Percentiles rank a stretch among this genome's conserved stretches.
Conservation (phyloP, 2,329 filamentous ascomycete genomes). For the Pseudocercospora pini-densiflorae region DNA sequence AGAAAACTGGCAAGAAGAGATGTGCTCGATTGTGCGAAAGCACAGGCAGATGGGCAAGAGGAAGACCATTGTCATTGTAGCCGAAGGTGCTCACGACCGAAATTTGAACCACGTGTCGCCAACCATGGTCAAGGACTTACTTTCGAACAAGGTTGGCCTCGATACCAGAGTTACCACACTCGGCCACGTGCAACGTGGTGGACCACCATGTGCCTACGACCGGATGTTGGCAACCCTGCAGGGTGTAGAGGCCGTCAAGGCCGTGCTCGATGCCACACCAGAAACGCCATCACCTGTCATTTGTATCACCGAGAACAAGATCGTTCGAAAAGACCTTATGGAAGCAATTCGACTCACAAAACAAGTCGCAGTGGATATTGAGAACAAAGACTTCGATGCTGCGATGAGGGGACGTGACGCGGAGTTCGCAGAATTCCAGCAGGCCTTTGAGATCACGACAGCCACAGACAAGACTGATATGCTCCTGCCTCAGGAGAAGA, state of each 20-base stretch:
- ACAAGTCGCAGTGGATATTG: constrained; percentile 79
- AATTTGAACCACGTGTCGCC: constrained; percentile 83
- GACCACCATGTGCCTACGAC: constrained; percentile 90
- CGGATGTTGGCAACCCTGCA: constrained; percentile 91
- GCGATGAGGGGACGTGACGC: constrained; percentile 90
- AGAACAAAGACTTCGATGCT: constrained; percentile 80
- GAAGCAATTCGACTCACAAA: constrained; percentile 87
- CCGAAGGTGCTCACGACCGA: constrained; percentile 88
- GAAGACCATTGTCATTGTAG: constrained; percentile 97
- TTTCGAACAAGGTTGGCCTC: constrained; percentile 78
- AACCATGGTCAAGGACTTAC: constrained; percentile 80
- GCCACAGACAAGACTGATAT: constrained; percentile 74
- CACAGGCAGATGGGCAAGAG: constrained; percentile 89
- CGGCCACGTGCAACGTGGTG: constrained; percentile 96
- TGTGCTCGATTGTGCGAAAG: constrained; percentile 77
- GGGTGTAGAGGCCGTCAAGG: constrained; percentile 91
- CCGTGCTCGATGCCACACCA: constrained; percentile 85
- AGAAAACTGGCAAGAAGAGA: constrained; percentile 86
- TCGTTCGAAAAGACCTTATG: constrained; percentile 85
- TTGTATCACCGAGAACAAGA: constrained; percentile 97
- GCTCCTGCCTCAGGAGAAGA: constrained; percentile 72
- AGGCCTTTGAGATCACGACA: constrained; percentile 88
- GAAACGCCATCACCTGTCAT: constrained; percentile 93
- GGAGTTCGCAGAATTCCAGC: constrained; percentile 92
- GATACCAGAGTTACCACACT: constrained; percentile 95